Percentiles rank a stretch among this genome's conserved stretches.
phyloP scores from a whole-genome alignment of 2,329 filamentous ascomycete genomes.

The Helotiales sp. region DNA sequence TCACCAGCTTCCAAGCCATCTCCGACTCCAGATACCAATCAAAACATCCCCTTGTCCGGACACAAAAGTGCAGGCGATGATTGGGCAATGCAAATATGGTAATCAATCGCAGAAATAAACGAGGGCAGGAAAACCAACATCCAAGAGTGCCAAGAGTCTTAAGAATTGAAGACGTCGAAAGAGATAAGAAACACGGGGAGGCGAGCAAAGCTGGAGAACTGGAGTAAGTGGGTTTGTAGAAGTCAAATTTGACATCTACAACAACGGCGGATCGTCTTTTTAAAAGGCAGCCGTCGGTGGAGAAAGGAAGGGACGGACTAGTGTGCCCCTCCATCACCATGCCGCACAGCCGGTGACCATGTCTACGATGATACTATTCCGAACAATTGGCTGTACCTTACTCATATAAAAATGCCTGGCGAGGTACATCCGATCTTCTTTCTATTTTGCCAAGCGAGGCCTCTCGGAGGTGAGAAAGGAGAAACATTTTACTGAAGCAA shows the following conservation, averaged over 20 bases:
- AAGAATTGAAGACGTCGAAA: not conserved
- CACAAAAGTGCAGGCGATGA: not conserved
- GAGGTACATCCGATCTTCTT: not conserved
- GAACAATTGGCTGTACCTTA: not conserved
- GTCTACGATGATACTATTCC: not conserved
- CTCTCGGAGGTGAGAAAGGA: not conserved
- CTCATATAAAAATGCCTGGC: not conserved
- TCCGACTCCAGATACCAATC: not conserved
- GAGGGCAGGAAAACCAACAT: not conserved
- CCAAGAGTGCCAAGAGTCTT: not conserved
- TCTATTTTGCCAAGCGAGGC: not conserved
- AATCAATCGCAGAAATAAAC: not conserved
- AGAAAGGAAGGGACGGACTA: not conserved
- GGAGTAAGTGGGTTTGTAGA: not conserved
- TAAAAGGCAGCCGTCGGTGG: not conserved
- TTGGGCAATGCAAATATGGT: not conserved
- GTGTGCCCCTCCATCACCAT: not conserved
- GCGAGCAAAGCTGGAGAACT: not conserved
- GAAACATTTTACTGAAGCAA: not conserved
- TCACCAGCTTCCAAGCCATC: not conserved
- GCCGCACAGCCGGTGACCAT: conserved; percentile 5
- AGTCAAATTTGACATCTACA: not conserved
- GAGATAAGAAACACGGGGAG: not conserved
- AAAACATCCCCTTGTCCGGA: conserved; percentile 2
- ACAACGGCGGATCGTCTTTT: not conserved